These are phyloP conservation scores for Aspergillus oerlinghausenensis DNA, from an alignment of 2,329 filamentous ascomycete species.

Conservation along the genomic window DNA sequence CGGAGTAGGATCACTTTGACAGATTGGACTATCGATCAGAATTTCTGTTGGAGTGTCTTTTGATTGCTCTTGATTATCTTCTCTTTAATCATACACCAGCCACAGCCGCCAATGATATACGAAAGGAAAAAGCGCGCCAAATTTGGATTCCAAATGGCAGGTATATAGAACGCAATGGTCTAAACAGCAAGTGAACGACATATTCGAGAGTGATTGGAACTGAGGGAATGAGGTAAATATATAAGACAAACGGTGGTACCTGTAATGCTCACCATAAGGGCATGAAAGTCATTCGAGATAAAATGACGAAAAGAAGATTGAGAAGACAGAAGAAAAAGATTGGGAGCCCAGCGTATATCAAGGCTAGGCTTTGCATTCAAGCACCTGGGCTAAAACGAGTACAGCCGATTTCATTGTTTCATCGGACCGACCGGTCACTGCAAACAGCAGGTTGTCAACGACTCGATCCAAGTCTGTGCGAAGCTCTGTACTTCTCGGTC, in stretches of 20 bases:
- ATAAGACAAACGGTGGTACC: background rate
- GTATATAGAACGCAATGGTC: background rate
- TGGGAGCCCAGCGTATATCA: background rate
- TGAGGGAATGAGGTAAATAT: background rate
- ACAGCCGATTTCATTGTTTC: slow-evolving; percentile 34
- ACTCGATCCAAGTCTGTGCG: slow-evolving; percentile 29
- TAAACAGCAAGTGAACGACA: background rate
- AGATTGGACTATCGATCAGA: background rate
- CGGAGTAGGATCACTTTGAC: background rate
- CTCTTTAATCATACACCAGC: background rate
- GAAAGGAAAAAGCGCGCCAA: background rate
- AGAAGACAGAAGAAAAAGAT: slow-evolving; percentile 1
- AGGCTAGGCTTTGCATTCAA: slow-evolving; percentile 27
- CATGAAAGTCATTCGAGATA: slow-evolving; percentile 3
- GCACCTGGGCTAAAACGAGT: slow-evolving; percentile 34
- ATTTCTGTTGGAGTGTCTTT: background rate
- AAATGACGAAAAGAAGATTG: background rate
- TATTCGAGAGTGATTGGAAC: background rate
- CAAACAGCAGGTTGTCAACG: slow-evolving; percentile 33
- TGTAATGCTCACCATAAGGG: background rate
- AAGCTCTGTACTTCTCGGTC: slow-evolving; percentile 27
- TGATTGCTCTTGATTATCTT: background rate
- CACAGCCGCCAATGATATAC: background rate
- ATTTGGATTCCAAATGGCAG: background rate
- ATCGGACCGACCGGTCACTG: slow-evolving; percentile 32